Evolutionary conservation across 148 eudicot genomes (phyloP), one percentile per base, ranked within the genome.

Genomic region (Polygonum aviculare): DNA sequence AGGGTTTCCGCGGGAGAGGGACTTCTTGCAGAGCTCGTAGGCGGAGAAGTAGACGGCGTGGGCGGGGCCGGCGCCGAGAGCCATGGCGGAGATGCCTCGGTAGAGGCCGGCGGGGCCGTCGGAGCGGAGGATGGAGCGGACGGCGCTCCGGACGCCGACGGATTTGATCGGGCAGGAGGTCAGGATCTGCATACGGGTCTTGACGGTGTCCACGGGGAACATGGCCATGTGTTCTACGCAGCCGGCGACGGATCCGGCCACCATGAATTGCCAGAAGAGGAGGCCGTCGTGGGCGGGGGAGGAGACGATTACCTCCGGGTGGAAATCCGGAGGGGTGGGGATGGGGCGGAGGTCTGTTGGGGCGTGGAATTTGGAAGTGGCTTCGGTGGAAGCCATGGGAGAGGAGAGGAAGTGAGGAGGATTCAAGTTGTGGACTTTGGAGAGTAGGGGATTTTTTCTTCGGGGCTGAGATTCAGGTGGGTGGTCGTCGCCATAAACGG

Each of bases 21-120:
- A 8, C 79, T 92, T 82, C 80, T 94, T 94, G 41, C 90, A 91
- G 2, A 82, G n/a, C 81, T 94, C 98, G 49, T 94, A 94, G 1
- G 88, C 88, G 0, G 97, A 88, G 81, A 91, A 94, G 63, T 94
- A 91, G 3, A 88, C 97, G 3, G 98, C 97, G 81, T 94, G 98
- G 12, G 98, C 98, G 3, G 98, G 98, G 3, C 98, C 98, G 2
- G 98, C 98, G 2, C 98, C 98, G 5, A 94, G 91, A 3, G 88
- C 98, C 98, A 94, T 94, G 6, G 98, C 97, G 41, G 86, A 90
- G 39, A 94, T 91, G 1, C 97, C 98, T 0, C 90, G 89, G 86
- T 94, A 94, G 16, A 94, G 63, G 0, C 97, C 98, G 35, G 83
- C 76, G 0, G 85, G 69, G 0, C 98, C 98, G 4, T 94, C 97